These are phyloP conservation scores for Isochrysis galbana DNA, from an alignment of 78 protist genomes.

Conservation along the genomic window DNA sequence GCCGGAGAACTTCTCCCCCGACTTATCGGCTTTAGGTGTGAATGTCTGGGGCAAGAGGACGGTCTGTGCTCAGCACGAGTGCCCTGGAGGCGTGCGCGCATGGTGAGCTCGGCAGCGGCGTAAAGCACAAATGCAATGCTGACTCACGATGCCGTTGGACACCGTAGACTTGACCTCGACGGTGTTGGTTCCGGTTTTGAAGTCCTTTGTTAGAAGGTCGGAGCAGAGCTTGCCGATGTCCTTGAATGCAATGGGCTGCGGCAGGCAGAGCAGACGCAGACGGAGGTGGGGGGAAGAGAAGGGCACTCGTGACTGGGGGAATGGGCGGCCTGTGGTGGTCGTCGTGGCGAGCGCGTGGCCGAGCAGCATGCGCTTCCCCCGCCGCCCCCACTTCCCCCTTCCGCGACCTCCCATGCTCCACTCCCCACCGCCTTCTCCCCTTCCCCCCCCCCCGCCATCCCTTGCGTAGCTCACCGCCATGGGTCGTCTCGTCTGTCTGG, in stretches of 20 bases:
- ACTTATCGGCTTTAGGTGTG: background rate
- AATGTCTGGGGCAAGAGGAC: background rate
- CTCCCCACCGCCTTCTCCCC: no score
- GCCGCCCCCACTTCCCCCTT: no score
- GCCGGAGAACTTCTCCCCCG: background rate
- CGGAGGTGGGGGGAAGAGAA: no score
- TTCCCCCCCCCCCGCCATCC: no score
- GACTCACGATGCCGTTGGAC: background rate
- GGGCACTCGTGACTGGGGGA: no score
- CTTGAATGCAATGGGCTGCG: background rate
- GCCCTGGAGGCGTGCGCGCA: background rate
- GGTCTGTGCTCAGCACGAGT: no score
- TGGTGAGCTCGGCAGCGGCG: background rate
- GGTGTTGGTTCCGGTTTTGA: background rate
- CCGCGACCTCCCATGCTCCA: no score
- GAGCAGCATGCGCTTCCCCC: no score
- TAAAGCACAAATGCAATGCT: background rate
- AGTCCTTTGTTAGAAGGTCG: slow-evolving; percentile 1
- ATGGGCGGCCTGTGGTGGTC: no score
- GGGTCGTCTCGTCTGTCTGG: no score
- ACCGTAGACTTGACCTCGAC: slow-evolving; percentile 2
- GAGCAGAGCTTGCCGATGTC: background rate
- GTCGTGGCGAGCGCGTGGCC: no score
- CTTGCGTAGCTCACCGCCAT: no score
- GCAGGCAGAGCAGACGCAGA: background rate